Evolutionary conservation across 2,329 filamentous ascomycete species (phyloP), one percentile per base, ranked within the genome.

Genomic region (Penicillium sp.): DNA sequence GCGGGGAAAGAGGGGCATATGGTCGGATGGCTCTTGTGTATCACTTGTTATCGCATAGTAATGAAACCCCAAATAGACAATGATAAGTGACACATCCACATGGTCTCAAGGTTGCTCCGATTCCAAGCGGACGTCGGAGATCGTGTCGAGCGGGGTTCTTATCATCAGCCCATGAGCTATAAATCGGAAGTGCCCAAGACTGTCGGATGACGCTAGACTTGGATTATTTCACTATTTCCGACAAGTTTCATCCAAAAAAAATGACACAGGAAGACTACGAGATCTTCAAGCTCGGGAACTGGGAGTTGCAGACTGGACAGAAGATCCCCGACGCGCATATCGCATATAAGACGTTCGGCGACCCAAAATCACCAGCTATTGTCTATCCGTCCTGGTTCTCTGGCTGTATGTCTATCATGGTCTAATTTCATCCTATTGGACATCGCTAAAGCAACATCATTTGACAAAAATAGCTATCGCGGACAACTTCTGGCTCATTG

Each of bases 331-430:
- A 79, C 55, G 86, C 87, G 1, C 78, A 79, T 59, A 80, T 91
- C 44, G 85, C 86, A 13, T 91, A 87, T 74, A 89, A 86, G 66
- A 87, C 86, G 0, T 84, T 86, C 55, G 87, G 87, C 16, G 73
- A 82, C 46, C 63, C 78, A 0, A 75, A 71, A 0, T 73, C 70
- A 5, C 85, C 86, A 6, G 81, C 81, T 2, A 79, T 90, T 47
- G 77, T 90, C 50, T 90, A 90, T 60, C 87, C 86, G 2, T 82
- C 82, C 2, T 90, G 86, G 86, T 90, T 83, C 63, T 83, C 80
- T 14, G 82, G 82, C 49, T 55, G 76, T 79, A 63, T 41, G 74
- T 66, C 16, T 37, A 6, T 6, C 3, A 8, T 1, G 6, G 11
- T 14, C 3, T n/a, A 16, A 6, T 20, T 4, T n/a, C 13, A 4